These are phyloP conservation scores for Metroxylon sagu DNA, from an alignment of 176 grass and related monocot genomes.

Conservation along the genomic window DNA sequence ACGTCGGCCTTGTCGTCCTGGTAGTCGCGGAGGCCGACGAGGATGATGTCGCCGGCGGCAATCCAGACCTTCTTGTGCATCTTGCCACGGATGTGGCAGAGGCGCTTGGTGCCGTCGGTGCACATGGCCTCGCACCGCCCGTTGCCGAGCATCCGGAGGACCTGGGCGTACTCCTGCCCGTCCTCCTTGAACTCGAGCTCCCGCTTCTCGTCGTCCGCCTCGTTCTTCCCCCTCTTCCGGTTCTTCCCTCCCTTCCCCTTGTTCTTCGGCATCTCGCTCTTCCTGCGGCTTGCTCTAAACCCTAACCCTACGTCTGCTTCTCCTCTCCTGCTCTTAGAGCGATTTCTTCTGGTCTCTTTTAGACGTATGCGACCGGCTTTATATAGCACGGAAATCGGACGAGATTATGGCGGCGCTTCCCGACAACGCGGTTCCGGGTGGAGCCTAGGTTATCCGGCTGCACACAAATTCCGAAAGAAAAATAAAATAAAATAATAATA, in stretches of 20 bases:
- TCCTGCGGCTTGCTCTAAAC: not conserved
- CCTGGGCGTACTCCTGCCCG: conserved; percentile 20
- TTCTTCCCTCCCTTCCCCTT: conserved; percentile 24
- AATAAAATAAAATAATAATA: no score
- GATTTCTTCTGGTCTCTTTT: no score
- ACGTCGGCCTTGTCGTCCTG: conserved; percentile 25
- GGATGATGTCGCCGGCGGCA: conserved; percentile 11
- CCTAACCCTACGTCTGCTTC: conserved; percentile 1
- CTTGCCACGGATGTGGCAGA: conserved; percentile 20
- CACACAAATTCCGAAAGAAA: no score
- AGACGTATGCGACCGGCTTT: no score
- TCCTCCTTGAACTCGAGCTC: conserved; percentile 21
- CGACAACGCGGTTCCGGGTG: no score
- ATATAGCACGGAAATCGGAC: no score
- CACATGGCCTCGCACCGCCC: conserved; percentile 20
- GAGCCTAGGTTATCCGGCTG: no score
- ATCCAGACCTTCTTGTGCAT: conserved; percentile 26
- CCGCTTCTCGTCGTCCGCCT: conserved; percentile 20
- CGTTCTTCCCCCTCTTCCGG: conserved; percentile 19
- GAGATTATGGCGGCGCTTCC: no score
- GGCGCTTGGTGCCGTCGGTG: conserved; percentile 16
- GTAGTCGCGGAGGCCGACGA: conserved; percentile 20
- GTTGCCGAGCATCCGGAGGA: conserved; percentile 21
- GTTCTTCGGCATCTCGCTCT: conserved; percentile 19
- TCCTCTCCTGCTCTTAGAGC: no score